These are phyloP conservation scores for Arachnopeziza araneosa DNA, from an alignment of 2,329 filamentous ascomycete species.

Conservation along the genomic window DNA sequence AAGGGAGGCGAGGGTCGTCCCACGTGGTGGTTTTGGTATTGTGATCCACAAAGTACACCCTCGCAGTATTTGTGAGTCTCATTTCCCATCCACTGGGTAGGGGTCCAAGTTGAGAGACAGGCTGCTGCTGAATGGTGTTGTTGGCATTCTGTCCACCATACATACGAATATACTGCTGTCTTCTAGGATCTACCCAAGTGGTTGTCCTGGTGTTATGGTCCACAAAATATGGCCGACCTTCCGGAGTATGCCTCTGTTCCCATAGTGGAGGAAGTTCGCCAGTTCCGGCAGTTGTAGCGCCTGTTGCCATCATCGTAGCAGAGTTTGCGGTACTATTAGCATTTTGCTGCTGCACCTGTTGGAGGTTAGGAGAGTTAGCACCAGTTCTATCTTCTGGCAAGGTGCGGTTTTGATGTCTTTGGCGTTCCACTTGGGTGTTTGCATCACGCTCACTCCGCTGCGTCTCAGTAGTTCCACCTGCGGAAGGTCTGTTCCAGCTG, in stretches of 20 bases:
- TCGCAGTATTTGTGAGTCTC: constrained; percentile 94
- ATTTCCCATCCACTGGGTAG: constrained; percentile 98
- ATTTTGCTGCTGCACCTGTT: constrained; percentile 42
- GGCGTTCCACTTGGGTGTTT: constrained; percentile 86
- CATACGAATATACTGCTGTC: constrained; percentile 98
- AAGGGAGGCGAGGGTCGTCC: constrained; percentile 94
- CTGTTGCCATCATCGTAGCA: constrained; percentile 88
- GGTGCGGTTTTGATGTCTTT: constrained; percentile 91
- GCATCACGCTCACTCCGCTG: constrained; percentile 78
- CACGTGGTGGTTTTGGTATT: constrained; percentile 99
- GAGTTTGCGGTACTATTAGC: constrained; percentile 41
- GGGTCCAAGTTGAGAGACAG: constrained; percentile 91
- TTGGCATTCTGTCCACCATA: constrained; percentile 85
- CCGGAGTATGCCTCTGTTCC: constrained; percentile 94
- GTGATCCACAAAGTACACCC: constrained; percentile 98
- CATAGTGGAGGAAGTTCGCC: constrained; percentile 93
- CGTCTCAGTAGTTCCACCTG: constrained; percentile 68
- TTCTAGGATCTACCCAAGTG: constrained; percentile 94
- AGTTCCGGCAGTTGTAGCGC: constrained; percentile 87
- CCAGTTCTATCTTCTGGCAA: constrained; percentile 93
- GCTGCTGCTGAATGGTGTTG: constrained; percentile 91
- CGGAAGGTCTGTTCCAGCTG: constrained; percentile 90
- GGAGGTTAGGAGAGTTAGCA: constrained; percentile 79
- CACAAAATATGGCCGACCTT: constrained; percentile 93
- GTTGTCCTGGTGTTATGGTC: constrained; percentile 98